phyloP scores from a whole-genome alignment of 2,329 filamentous ascomycete species.

The Botryotinia narcissicola region DNA sequence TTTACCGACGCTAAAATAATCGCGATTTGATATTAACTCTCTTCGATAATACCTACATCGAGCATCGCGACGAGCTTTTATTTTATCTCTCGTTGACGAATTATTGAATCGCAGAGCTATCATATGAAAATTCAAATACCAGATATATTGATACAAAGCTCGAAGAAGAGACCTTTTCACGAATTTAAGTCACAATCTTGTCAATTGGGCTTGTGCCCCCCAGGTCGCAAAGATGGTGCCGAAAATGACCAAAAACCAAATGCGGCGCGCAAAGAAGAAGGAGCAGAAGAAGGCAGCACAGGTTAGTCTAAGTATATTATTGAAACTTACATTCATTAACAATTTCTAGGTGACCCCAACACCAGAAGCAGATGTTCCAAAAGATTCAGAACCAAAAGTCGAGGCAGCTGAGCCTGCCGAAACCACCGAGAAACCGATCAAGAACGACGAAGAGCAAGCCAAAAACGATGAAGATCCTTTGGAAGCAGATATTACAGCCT shows the following conservation, averaged over 20 bases:
- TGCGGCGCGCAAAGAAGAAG: constrained; percentile 92
- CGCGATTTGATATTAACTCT: constrained; percentile 28
- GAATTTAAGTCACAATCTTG: not conserved
- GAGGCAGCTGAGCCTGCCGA: not conserved
- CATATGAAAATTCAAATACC: not conserved
- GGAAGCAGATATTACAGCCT: constrained; percentile 46
- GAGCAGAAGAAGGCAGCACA: constrained; percentile 71
- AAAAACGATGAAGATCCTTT: constrained; percentile 39
- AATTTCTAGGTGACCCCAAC: constrained; percentile 37
- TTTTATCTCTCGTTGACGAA: not conserved
- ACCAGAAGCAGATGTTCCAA: constrained; percentile 33
- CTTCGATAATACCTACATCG: constrained; percentile 2
- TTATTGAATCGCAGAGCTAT: not conserved
- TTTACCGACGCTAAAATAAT: constrained; percentile 29
- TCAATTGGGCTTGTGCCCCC: constrained; percentile 27
- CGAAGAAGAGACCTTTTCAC: not conserved
- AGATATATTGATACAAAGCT: not conserved
- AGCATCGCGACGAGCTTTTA: not conserved
- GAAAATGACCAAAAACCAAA: constrained; percentile 92
- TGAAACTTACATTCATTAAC: constrained; percentile 17
- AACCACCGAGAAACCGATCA: constrained; percentile 31
- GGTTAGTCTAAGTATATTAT: constrained; percentile 39
- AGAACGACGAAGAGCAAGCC: constrained; percentile 25
- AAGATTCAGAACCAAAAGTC: constrained; percentile 39
- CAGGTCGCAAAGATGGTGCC: constrained; percentile 53